Base-by-base conservation (phyloP, 2,329 filamentous ascomycete genomes). In the Talaromyces sp. region DNA sequence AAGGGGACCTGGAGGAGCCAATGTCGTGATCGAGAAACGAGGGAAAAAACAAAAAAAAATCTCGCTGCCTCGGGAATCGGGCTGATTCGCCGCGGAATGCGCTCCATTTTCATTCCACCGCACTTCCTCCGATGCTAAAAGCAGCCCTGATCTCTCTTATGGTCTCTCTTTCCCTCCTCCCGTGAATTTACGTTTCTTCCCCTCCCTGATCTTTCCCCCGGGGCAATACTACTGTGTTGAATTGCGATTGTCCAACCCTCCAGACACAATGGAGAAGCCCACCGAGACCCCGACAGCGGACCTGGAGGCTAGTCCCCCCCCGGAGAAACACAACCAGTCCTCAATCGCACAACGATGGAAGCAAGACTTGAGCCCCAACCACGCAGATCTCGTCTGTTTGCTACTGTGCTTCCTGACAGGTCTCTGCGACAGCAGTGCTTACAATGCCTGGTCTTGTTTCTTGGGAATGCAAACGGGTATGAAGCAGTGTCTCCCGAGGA, bases 401-500 rank as follows among this genome's bases (percentile, higher is more conserved):
- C 56, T 78, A 50, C 65, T 71, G 10, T 69, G 66, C 35, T 72
- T 77, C 47, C 62, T 72, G 29, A 77, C 75, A 0, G 76, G 76
- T 1, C 65, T 78, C 17, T 75, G 75, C 45, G 76, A 78, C 56
- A 74, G 73, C 52, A 71, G 73, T 36, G 71, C 75, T 10, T 77
- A 77, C 65, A 76, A 75, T 58, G 73, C 74, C 13, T 78, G 76
- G 75, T 74, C 70, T 29, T 77, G 75, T 55, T 78, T 78, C 63
- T 64, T 77, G 36, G 73, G 73, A 47, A 78, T 78, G 75, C 76
- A 78, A 55, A 77, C 76, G 2, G 76, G 76, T 77, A 70, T 24
- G 65, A 56, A n/a, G 47, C 43, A 46, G n/a, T 40, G 5, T 6
- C 16, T 3, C 24, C 37, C n/a, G n/a, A n/a, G n/a, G n/a, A n/a